These are phyloP conservation scores for Ceratocystis colombiana DNA, from an alignment of 2,329 filamentous ascomycete species.

Conservation along the genomic window DNA sequence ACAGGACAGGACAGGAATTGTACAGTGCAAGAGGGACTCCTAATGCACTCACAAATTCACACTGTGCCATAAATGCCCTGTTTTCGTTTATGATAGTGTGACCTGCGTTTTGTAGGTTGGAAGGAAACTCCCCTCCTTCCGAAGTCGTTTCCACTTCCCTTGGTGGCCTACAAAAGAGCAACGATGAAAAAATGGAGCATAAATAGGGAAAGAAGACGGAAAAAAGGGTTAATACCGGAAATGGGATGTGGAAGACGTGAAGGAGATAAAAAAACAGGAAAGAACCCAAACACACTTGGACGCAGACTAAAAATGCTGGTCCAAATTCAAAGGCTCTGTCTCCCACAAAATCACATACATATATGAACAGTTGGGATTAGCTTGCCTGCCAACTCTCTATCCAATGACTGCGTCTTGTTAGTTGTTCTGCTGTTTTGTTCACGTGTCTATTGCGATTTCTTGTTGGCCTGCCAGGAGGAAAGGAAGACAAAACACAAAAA, in stretches of 20 bases:
- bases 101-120: background rate
- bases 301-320: no score
- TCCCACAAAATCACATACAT: no score
- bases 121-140: background rate
- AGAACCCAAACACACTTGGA: background rate
- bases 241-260: no score
- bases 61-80: background rate
- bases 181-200: background rate
- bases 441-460: constrained; percentile 5
- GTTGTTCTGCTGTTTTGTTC: background rate
- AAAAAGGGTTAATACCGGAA: background rate
- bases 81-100: background rate
- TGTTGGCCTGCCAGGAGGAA: background rate
- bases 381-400: no score
- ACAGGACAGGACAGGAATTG: no score
- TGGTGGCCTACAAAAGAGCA: background rate
- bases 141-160: constrained; percentile 1
- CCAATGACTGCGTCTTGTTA: no score
- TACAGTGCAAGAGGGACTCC: background rate
- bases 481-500: background rate
- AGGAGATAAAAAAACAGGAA: background rate
- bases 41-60: background rate
- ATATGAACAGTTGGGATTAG: no score
- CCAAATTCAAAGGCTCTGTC: no score
- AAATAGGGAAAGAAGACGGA: background rate